Base-by-base conservation (phyloP, 352 stramenopile genomes). In the Phytophthora gonapodyides region DNA sequence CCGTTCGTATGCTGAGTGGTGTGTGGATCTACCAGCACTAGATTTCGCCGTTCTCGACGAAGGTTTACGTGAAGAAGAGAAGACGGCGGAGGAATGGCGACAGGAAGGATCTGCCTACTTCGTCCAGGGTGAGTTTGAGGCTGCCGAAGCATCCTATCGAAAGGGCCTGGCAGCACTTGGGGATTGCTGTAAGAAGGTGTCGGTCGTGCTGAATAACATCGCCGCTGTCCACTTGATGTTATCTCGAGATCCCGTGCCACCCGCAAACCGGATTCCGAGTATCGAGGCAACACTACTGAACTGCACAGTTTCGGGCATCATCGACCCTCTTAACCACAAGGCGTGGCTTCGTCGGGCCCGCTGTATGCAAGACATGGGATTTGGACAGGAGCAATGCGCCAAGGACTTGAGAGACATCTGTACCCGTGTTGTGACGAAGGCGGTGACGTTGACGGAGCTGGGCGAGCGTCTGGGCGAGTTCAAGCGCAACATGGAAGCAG, bases 241-340 rank as follows among this genome's bases (percentile, higher is more conserved):
- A 7, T 35, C 27, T 10, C 33, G 42, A n/a, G n/a, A n/a, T n/a
- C n/a, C n/a, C n/a, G n/a, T n/a, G n/a, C n/a, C n/a, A n/a, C n/a
- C n/a, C n/a, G n/a, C n/a, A n/a, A n/a, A n/a, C 6, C 9, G 36
- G 16, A 16, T 59, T 13, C 40, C 49, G 0, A 53, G 8, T 34
- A 45, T 24, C 3, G 61, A 71, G 17, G 17, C 52, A 34, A 56
- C 50, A 30, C 13, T 71, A 17, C 33, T 76, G 16, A 71, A 74
- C 12, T 66, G 55, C 38, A 69, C 59, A 0, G 60, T 76, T 36
- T 60, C 69, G 31, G 69, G 64, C 1, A 63, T 74, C 5, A 42
- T 76, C 0, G 69, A 74, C 9, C 60, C 64, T 1, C 35, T 71
- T 0, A 76, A 76, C 13, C 7, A 41, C 37, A 76, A 73, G 15